Conservation (phyloP, 306 rosid genomes). For the Dryas octopetala region DNA sequence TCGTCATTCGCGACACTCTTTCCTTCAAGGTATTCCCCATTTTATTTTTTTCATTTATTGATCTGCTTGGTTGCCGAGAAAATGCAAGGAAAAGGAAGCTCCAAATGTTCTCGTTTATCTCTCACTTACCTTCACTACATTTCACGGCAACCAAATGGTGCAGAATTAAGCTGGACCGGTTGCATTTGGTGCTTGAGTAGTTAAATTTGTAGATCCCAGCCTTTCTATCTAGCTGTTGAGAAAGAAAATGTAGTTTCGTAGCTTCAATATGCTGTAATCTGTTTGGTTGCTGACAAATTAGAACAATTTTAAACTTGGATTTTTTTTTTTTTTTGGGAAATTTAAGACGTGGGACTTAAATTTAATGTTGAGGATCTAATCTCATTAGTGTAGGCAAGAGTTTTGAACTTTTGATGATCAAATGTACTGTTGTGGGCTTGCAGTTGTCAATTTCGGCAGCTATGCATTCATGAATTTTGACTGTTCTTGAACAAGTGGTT, state of each 20-base stretch:
- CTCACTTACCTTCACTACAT: background rate
- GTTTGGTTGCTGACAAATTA: conserved; percentile 7
- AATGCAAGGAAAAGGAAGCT: conserved; percentile 1
- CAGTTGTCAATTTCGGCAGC: background rate
- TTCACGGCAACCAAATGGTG: background rate
- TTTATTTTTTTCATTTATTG: background rate
- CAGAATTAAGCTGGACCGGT: background rate
- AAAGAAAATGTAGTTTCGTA: background rate
- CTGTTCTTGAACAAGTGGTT: background rate
- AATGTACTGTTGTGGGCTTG: background rate
- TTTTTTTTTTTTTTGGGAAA: background rate
- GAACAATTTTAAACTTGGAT: background rate
- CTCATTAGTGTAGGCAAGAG: background rate
- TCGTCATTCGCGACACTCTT: conserved; percentile 86
- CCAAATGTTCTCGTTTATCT: background rate
- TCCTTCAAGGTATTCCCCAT: conserved; percentile 61
- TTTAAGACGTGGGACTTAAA: background rate
- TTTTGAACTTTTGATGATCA: background rate
- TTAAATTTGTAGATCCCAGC: conserved; percentile 1
- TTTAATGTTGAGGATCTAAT: background rate
- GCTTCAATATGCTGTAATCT: background rate
- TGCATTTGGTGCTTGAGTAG: background rate
- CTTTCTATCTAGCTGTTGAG: conserved; percentile 1
- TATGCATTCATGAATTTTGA: background rate
- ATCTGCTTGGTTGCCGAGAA: conserved; percentile 7